These are phyloP conservation scores for Zygosaccharomyces lentus DNA, from an alignment of 805 yeast genomes.

Conservation along the genomic window DNA sequence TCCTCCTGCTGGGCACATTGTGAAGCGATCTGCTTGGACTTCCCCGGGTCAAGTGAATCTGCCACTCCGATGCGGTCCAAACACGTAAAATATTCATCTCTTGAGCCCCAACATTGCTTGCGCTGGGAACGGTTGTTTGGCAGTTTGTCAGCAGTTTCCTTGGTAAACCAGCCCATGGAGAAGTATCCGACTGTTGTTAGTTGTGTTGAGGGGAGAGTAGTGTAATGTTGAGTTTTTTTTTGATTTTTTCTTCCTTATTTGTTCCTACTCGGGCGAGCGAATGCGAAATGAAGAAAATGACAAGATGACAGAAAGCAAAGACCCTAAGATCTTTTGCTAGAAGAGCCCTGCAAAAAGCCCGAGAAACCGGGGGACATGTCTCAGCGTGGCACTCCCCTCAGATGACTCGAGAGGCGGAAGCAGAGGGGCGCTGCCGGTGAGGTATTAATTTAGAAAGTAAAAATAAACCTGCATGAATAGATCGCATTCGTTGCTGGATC, in stretches of 20 bases:
- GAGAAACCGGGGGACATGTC: not conserved
- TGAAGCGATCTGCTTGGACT: constrained; percentile 43
- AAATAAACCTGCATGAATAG: no score
- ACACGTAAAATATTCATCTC: constrained; percentile 76
- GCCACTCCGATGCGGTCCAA: constrained; percentile 62
- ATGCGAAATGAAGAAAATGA: not conserved
- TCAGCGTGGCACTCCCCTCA: not conserved
- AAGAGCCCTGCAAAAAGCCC: not conserved
- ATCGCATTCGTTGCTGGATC: no score
- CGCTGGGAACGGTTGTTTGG: constrained; percentile 58
- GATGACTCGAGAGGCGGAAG: no score
- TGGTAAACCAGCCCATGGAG: constrained; percentile 17
- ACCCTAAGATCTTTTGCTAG: not conserved
- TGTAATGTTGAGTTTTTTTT: not conserved
- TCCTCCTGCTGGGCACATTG: constrained; percentile 55
- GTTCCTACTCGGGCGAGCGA: not conserved
- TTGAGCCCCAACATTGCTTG: constrained; percentile 81
- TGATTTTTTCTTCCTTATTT: not conserved
- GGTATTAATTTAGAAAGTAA: not conserved
- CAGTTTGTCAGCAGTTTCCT: constrained; percentile 11
- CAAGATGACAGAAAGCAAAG: not conserved
- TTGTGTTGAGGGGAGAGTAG: not conserved
- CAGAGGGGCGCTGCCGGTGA: not conserved
- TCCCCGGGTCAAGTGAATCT: constrained; percentile 60
- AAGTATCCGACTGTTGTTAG: not conserved